Percentiles rank a stretch among this genome's conserved stretches.
Evolutionary conservation across 179 eudicot species (phyloP).

Genomic region (Nepenthes alata): DNA sequence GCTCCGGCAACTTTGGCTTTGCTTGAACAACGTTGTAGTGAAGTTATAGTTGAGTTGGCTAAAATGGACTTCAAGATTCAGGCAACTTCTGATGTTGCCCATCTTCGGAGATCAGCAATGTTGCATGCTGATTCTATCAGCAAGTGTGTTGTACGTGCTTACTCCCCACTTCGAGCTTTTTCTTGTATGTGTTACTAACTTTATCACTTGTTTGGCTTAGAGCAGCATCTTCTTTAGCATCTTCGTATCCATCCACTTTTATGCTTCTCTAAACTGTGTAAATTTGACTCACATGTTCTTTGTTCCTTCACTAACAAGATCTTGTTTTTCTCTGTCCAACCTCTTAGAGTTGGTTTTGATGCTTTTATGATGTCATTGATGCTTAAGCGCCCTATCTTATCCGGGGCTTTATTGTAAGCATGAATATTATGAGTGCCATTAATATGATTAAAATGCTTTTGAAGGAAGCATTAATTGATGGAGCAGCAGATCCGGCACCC

Average conservation of each 20-base stretch:
- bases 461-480: constrained; percentile 82
- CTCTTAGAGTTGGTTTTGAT: no score
- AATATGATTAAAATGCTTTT: constrained; percentile 5
- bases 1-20: constrained; percentile 92
- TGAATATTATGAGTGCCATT: not conserved
- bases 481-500: constrained; percentile 96
- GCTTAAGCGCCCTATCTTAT: no score
- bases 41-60: constrained; percentile 57
- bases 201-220: no score
- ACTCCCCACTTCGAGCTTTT: not conserved
- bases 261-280: no score
- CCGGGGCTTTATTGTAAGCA: no score
- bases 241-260: no score
- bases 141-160: constrained; percentile 63
- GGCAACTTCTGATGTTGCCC: constrained; percentile 87
- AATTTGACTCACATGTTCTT: no score
- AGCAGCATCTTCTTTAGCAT: no score
- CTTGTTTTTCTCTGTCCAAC: no score
- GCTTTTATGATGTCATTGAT: no score
- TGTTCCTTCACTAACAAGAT: no score
- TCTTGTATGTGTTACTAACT: not conserved
- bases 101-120: constrained; percentile 88
- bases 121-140: constrained; percentile 71
- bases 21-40: constrained; percentile 89
- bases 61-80: constrained; percentile 71